Conservation (phyloP, 1,139 yeast genomes). For the Taphrina communis region DNA sequence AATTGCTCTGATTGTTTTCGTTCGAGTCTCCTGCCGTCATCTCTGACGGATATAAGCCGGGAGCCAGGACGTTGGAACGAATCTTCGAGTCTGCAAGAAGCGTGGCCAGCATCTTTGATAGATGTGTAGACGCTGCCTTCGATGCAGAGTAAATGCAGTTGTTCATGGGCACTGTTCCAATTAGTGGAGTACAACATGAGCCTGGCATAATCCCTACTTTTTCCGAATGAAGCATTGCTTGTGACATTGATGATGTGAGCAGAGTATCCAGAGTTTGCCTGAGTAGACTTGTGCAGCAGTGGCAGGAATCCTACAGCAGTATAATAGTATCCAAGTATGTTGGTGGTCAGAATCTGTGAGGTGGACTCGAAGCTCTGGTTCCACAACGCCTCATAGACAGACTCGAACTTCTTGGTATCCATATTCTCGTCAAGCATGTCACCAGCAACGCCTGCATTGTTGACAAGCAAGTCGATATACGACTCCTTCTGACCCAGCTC, state of each 20-base stretch:
- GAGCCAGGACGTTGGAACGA: slow-evolving; percentile 45
- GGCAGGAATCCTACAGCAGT: slow-evolving; percentile 45
- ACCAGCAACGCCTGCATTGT: slow-evolving; percentile 46
- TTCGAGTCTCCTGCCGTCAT: slow-evolving; percentile 44
- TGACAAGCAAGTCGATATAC: slow-evolving; percentile 45
- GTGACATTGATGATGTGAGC: slow-evolving; percentile 45
- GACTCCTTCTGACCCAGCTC: slow-evolving; percentile 44
- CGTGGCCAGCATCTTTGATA: slow-evolving; percentile 46
- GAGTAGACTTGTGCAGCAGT: slow-evolving; percentile 35
- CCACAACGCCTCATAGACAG: slow-evolving; percentile 44
- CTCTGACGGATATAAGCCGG: slow-evolving; percentile 46
- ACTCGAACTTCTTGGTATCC: slow-evolving; percentile 39
- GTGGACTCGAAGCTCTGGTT: slow-evolving; percentile 13
- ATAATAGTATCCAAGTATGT: slow-evolving; percentile 45
- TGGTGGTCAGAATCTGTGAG: slow-evolving; percentile 41
- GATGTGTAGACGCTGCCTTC: slow-evolving; percentile 46
- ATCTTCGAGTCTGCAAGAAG: slow-evolving; percentile 44
- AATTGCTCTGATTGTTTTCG: slow-evolving; percentile 30
- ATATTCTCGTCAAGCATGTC: slow-evolving; percentile 28
- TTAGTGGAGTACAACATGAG: background rate
- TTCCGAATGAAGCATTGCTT: slow-evolving; percentile 45
- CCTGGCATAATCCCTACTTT: slow-evolving; percentile 31
- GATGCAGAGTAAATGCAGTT: slow-evolving; percentile 42
- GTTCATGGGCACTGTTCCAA: slow-evolving; percentile 17
- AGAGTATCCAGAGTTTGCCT: slow-evolving; percentile 42